phyloP scores from a whole-genome alignment of 306 rosid genomes.

The Dryas alaskensis region DNA sequence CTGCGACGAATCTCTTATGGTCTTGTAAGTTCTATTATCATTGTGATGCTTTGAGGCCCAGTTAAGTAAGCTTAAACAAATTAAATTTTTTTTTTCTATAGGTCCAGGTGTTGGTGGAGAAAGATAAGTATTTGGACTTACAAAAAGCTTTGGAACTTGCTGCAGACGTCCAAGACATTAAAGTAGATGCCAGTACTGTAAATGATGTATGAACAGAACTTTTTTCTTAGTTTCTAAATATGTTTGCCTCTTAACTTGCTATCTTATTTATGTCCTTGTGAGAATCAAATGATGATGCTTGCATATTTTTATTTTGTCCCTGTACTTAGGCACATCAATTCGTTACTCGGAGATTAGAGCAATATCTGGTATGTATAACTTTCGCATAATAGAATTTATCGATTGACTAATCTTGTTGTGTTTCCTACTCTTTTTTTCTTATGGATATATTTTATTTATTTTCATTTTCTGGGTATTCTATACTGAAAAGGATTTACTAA shows the following conservation, averaged over 20 bases:
- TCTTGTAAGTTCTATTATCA: slow-evolving; percentile 61
- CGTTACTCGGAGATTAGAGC: slow-evolving; percentile 86
- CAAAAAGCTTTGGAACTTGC: slow-evolving; percentile 74
- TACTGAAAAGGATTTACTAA: neutral
- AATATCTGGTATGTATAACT: slow-evolving; percentile 65
- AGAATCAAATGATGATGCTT: slow-evolving; percentile 15
- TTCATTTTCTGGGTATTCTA: neutral
- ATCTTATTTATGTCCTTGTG: neutral
- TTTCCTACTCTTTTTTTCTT: neutral
- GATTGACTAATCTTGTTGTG: neutral
- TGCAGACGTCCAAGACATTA: slow-evolving; percentile 62
- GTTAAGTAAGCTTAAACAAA: slow-evolving; percentile 20
- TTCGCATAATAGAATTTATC: slow-evolving; percentile 11
- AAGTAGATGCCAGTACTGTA: slow-evolving; percentile 51
- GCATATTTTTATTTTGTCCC: slow-evolving; percentile 18
- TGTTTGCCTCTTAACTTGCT: neutral
- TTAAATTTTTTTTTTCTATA: slow-evolving; percentile 35
- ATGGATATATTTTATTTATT: slow-evolving; percentile 10
- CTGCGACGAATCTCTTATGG: slow-evolving; percentile 90
- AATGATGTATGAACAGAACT: slow-evolving; percentile 51
- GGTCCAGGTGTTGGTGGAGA: slow-evolving; percentile 91
- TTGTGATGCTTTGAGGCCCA: slow-evolving; percentile 24
- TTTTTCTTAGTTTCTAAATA: neutral
- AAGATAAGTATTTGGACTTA: slow-evolving; percentile 69
- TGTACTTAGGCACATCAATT: slow-evolving; percentile 67